Percentiles rank a stretch among this genome's conserved stretches.
Evolutionary conservation across 495 filamentous ascomycete species (phyloP).

Genomic region (Aspergillus funiculosus): DNA sequence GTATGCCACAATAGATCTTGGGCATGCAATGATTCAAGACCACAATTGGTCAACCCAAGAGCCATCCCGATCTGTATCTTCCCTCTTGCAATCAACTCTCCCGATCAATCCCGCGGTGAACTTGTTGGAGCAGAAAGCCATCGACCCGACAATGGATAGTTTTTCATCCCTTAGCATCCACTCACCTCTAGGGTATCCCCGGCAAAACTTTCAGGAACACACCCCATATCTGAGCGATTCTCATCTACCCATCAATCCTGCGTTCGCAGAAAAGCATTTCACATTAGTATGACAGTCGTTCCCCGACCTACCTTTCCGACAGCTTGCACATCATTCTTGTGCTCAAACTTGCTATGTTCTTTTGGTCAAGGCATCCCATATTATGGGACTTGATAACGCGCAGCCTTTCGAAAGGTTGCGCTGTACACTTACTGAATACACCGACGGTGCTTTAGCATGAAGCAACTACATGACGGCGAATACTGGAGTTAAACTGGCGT

Average conservation of each 20-base stretch:
- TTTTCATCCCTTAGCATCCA: slow-evolving; percentile 12
- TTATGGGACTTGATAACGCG: slow-evolving; percentile 6
- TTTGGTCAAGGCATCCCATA: neutral
- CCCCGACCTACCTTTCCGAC: slow-evolving; percentile 4
- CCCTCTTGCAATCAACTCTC: slow-evolving; percentile 21
- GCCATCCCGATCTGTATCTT: slow-evolving; percentile 16
- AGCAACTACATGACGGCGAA: slow-evolving; percentile 20
- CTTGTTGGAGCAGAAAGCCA: slow-evolving; percentile 10
- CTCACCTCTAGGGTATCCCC: slow-evolving; percentile 17
- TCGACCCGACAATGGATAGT: slow-evolving; percentile 2
- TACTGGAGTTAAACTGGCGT: slow-evolving; percentile 12
- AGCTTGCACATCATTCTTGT: slow-evolving; percentile 3
- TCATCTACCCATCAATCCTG: slow-evolving; percentile 36
- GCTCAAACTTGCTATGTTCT: neutral
- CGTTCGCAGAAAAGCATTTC: slow-evolving; percentile 19
- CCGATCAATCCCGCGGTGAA: slow-evolving; percentile 32
- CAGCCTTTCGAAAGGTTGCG: slow-evolving; percentile 10
- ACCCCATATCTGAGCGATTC: slow-evolving; percentile 27
- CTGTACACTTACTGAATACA: slow-evolving; percentile 16
- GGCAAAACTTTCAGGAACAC: slow-evolving; percentile 12
- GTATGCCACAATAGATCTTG: slow-evolving; percentile 12
- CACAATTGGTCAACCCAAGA: slow-evolving; percentile 10
- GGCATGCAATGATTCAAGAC: slow-evolving; percentile 14
- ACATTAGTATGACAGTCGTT: slow-evolving; percentile 20
- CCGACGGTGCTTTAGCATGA: slow-evolving; percentile 11